Evolutionary conservation across 192 early-diverging fungal species (phyloP), one percentile per base, ranked within the genome.

Genomic region (Glomus cerebriforme): DNA sequence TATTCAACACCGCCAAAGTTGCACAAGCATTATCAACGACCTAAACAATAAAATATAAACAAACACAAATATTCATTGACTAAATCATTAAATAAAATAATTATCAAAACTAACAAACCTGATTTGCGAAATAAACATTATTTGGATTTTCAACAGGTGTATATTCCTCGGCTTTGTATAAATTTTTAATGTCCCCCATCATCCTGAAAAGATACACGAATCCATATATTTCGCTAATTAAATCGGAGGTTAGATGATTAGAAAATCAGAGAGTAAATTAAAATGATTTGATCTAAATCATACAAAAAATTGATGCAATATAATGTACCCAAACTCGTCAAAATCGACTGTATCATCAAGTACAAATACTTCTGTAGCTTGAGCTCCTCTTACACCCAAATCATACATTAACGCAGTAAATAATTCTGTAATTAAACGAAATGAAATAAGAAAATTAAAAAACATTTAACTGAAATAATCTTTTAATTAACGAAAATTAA

Each of bases 1-100:
- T 83, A 15, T 86, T 88, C 32, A 93, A 81, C 70, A 93, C 86
- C 8, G 92, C 92, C 78, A 93, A 89, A 5, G 91, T 92, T 8
- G 92, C 90, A 78, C 92, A 93, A 3, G 92, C 92, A 78, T 93
- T 90, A 45, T 90, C 82, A 60, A 92, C 85, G 0, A 93, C 82
- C 83, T 92, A 86, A n/a, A n/a, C n/a, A n/a, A n/a, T n/a, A n/a
- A n/a, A n/a, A n/a, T n/a, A n/a, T n/a, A n/a, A n/a, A n/a, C n/a
- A n/a, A n/a, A n/a, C n/a, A n/a, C n/a, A 81, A 63, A 84, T 64
- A 69, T 78, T 10, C 64, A 70, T 35, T 29, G 43, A 37, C 35
- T 62, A 15, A 54, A 67, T 43, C 49, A 47, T 7, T 32, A 62
- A 39, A 60, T 45, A 60, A 62, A 39, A 60, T 45, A 60, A 15